These are phyloP conservation scores for Ajuga reptans DNA, from an alignment of 305 asterid genomes.

Conservation along the genomic window DNA sequence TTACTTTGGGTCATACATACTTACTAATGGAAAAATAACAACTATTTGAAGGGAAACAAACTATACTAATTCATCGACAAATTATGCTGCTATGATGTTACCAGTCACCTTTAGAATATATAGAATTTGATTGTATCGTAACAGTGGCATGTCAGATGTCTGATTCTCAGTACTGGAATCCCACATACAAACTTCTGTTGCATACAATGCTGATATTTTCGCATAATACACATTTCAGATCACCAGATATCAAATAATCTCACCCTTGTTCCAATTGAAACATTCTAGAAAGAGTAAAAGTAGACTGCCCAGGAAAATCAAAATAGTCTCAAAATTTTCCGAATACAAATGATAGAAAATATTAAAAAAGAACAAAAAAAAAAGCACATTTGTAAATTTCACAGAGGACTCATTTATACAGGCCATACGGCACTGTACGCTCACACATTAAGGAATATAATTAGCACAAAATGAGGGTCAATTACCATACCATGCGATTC, in stretches of 20 bases:
- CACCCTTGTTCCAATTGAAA: neutral
- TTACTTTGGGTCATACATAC: neutral
- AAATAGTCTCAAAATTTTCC: neutral
- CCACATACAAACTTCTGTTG: neutral
- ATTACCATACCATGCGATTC: slow-evolving; percentile 20
- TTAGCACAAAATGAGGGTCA: neutral
- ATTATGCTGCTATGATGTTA: neutral
- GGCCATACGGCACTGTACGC: neutral
- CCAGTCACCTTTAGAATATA: neutral
- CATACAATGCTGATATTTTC: neutral
- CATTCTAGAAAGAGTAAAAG: neutral
- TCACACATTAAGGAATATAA: neutral
- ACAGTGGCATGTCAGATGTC: neutral
- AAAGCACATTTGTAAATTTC: too few relatives aligned
- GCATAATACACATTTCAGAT: neutral
- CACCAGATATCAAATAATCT: neutral
- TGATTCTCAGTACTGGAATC: neutral
- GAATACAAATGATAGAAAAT: neutral
- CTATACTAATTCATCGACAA: neutral
- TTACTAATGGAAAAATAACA: neutral
- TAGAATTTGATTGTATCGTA: neutral
- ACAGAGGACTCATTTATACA: neutral
- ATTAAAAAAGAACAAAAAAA: too few relatives aligned
- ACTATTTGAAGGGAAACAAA: neutral
- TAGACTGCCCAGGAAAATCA: neutral